These are phyloP conservation scores for Podaxis sp. DNA, from an alignment of 768 basidiomycete species.

Conservation along the genomic window DNA sequence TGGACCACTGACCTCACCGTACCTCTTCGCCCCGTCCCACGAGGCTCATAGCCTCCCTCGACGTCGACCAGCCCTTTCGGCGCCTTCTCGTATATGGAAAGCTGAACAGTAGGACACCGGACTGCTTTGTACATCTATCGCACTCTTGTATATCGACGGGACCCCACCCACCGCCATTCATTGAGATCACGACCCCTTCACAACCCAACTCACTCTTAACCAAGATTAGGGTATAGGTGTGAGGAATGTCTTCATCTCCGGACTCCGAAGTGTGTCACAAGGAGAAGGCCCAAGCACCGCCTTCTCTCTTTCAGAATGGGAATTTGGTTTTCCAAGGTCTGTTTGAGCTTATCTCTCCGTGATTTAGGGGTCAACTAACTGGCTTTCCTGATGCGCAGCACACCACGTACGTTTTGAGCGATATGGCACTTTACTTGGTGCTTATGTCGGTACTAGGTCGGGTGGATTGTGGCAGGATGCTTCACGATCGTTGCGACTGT, in stretches of 20 bases:
- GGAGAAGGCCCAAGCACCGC: slow-evolving; percentile 39
- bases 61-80: not conserved
- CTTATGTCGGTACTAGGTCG: slow-evolving; percentile 42
- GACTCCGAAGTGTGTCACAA: slow-evolving; percentile 32
- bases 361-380: not conserved
- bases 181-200: not conserved
- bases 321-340: slow-evolving; percentile 60
- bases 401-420: slow-evolving; percentile 49
- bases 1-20: not conserved
- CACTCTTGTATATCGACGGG: not conserved
- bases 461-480: slow-evolving; percentile 65
- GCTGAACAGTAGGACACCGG: not conserved
- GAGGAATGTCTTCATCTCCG: slow-evolving; percentile 9
- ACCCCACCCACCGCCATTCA: not conserved
- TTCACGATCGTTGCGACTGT: slow-evolving; percentile 57
- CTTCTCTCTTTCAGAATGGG: slow-evolving; percentile 63
- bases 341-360: slow-evolving; percentile 15
- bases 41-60: not conserved
- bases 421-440: not conserved
- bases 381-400: slow-evolving; percentile 31
- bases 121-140: not conserved
- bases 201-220: not conserved
- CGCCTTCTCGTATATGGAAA: not conserved
- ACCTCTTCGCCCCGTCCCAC: slow-evolving; percentile 3
- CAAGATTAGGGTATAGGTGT: not conserved